Evolutionary conservation across 805 yeast species (phyloP), one percentile per base, ranked within the genome.

Genomic region (Myxozyma sirexii): DNA sequence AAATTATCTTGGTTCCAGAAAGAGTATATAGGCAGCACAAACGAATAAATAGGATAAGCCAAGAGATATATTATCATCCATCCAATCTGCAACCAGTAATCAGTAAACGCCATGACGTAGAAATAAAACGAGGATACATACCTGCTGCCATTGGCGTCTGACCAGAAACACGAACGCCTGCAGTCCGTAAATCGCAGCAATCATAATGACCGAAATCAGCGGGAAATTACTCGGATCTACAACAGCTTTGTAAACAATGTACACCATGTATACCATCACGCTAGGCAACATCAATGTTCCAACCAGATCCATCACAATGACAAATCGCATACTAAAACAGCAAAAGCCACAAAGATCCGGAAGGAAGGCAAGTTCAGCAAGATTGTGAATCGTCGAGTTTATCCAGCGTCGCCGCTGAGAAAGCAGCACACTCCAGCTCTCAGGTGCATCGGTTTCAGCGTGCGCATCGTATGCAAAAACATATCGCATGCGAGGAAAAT

Each of bases 1-100:
- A 83, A 83, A 70, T 83, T 83, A 67, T 83, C 87, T 75, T 82
- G 83, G 66, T 84, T 81, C 87, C 87, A 83, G 74, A 76, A 83
- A 2, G 87, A 79, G 70, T 83, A 83, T 44, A 78, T 73, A 4
- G 87, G 87, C 59, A 83, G 75, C 26, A 83, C 79, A 70, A 83
- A 82, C 64, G 84, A 83, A 78, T 85, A 84, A 62, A 83, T 73
- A 8, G 87, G 87, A 66, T 82, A 82, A 1, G 86, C 87, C 23
- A 80, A 53, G 50, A 83, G 70, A 67, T 83, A 83, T 55, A 84
- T 81, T 59, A 84, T 71, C 76, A 83, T 83, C 78, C 85, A 83
- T 47, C 82, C 71, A 53, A 83, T 67, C 68, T 79, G 77, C 4
- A n/a, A 12, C 56, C 68, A 59, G 45, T 79, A 74, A 12, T 41